A percentile compares a stretch with the other conserved stretches of the same genome.
Evolutionary conservation across 139 green algal genomes (phyloP).

Genomic region (Tetraselmis striata): DNA sequence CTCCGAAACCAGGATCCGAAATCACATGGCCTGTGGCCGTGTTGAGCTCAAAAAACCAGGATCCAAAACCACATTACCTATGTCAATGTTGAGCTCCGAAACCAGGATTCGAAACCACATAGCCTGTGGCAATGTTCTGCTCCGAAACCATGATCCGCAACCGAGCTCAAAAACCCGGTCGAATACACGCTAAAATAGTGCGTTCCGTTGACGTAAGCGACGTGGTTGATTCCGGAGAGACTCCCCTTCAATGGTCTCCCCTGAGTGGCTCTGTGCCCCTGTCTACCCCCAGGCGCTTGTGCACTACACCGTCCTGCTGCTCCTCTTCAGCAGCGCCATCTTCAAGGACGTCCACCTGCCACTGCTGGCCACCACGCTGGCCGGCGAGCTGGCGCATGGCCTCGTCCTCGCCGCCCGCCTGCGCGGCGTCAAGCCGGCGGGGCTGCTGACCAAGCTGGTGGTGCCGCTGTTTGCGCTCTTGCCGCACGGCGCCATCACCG

Average conservation of each 20-base stretch:
- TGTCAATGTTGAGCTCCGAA: too few species aligned
- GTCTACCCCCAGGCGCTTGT: conserved; percentile 30
- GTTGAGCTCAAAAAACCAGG: too few species aligned
- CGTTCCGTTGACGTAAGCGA: background rate
- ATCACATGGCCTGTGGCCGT: too few species aligned
- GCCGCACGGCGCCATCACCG: background rate
- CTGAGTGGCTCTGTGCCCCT: conserved; percentile 5
- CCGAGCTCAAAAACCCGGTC: background rate
- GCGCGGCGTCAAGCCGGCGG: too few species aligned
- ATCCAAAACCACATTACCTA: too few species aligned
- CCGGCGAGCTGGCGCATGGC: conserved; percentile 8
- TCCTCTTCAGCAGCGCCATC: conserved; percentile 51
- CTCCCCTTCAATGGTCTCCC: conserved; percentile 19
- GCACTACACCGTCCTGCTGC: conserved; percentile 60
- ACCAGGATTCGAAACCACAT: too few species aligned
- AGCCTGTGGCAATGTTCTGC: too few species aligned
- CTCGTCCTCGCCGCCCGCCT: background rate
- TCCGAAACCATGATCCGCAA: too few species aligned
- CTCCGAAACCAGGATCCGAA: too few species aligned
- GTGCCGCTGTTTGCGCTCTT: background rate
- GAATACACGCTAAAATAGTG: background rate
- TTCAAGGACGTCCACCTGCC: conserved; percentile 44
- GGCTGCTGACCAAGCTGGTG: background rate
- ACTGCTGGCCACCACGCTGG: conserved; percentile 36
- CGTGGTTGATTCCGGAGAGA: background rate